Percentiles rank a stretch among this genome's conserved stretches.
phyloP scores from a whole-genome alignment of 768 basidiomycete genomes.

The Psilocybe sp. region DNA sequence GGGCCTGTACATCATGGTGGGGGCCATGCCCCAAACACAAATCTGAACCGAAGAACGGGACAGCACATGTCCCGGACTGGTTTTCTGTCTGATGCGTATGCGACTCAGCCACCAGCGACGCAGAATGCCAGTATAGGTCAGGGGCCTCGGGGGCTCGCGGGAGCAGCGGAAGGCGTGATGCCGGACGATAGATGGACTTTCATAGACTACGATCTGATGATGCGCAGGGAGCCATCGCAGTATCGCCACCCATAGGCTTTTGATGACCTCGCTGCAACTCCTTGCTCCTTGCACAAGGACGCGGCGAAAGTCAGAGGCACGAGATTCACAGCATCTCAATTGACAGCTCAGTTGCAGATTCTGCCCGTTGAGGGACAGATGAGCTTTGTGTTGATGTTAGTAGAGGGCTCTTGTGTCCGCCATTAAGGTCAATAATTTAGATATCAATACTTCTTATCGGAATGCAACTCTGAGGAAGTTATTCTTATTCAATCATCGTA shows the following conservation, averaged over 20 bases:
- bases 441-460: no score
- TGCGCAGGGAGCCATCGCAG: conserved; percentile 1
- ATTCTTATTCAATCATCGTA: no score
- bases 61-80: background rate
- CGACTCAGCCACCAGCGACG: background rate
- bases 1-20: conserved; percentile 19
- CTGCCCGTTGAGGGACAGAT: no score
- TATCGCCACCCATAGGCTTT: conserved; percentile 1
- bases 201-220: conserved; percentile 29
- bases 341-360: no score
- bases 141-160: background rate
- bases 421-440: no score
- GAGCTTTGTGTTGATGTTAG: no score
- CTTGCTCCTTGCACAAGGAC: background rate
- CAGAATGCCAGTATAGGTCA: background rate
- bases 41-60: background rate
- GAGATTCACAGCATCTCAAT: no score
- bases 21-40: background rate
- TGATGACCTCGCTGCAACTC: no score
- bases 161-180: background rate
- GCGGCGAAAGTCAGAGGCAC: no score
- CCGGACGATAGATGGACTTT: conserved; percentile 38
- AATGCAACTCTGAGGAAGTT: no score
- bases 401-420: no score
- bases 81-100: background rate